A percentile compares a stretch with the other conserved stretches of the same genome.
phyloP scores from a whole-genome alignment of 2,329 filamentous ascomycete genomes.

The Talaromyces pinophilus region DNA sequence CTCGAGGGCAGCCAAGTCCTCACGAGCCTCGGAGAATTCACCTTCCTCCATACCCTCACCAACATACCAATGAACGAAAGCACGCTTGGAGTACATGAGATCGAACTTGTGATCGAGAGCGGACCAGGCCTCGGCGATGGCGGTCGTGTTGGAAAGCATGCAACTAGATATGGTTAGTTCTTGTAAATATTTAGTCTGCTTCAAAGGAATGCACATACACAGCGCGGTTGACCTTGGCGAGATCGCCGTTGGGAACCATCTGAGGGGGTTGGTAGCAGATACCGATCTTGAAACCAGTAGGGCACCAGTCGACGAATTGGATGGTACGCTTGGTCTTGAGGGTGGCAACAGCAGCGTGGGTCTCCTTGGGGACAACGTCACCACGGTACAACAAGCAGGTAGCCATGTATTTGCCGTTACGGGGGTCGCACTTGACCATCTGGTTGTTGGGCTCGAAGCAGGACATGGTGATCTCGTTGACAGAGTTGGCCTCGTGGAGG shows the following conservation, averaged over 20 bases:
- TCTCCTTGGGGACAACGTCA: constrained; percentile 96
- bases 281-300: constrained; percentile 99
- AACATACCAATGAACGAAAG: constrained; percentile 99
- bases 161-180: constrained; percentile 57
- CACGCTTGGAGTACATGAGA: constrained; percentile 99
- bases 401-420: constrained; percentile 99
- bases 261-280: constrained; percentile 99
- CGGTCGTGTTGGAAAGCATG: constrained; percentile 94
- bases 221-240: constrained; percentile 96
- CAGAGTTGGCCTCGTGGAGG: constrained; percentile 95
- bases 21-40: constrained; percentile 98
- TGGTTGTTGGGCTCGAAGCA: constrained; percentile 99
- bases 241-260: constrained; percentile 93
- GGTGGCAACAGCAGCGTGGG: constrained; percentile 85
- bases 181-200: neutral
- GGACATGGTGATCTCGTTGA: constrained; percentile 96
- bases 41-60: constrained; percentile 99
- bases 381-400: constrained; percentile 97
- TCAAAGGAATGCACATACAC: constrained; percentile 65
- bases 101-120: constrained; percentile 98
- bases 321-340: constrained; percentile 99
- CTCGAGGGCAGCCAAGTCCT: constrained; percentile 97
- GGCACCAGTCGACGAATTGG: constrained; percentile 99
- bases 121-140: constrained; percentile 97
- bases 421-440: constrained; percentile 99